Base-by-base conservation (phyloP, 2,329 filamentous ascomycete genomes). In the Fonsecaea erecta region DNA sequence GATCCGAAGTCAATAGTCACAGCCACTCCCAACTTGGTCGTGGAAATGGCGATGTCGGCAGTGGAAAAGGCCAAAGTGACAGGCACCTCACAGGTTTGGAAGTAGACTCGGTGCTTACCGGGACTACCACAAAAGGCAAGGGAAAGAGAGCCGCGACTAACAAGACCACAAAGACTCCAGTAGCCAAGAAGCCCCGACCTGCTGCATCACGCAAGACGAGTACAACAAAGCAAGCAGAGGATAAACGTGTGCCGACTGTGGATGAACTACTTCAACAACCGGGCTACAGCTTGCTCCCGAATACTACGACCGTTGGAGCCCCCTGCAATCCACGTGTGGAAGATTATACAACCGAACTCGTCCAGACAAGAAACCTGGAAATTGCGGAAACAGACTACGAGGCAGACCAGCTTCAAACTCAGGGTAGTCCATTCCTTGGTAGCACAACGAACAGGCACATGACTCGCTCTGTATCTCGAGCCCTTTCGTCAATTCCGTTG, bases 261-360 rank as follows among this genome's bases (percentile, higher is more conserved):
- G 68, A 66, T 53, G 68, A 70, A 51, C 53, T 67, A 3, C 66
- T 67, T 40, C 51, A 62, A 37, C 62, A 59, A 26, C 62, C 55
- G 37, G 62, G 37, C 21, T 37, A 35, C n/a, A 59, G 35, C 46
- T 14, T 64, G 9, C 37, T 46, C 3, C 63, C 46, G 11, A 43
- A 58, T 12, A 56, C 46, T 16, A 37, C 32, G 26, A 21, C 35
- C 48, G 43, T 5, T 21, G 24, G 54, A 2, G 7, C 32, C 18
- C 51, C 30, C 14, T 35, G 28, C 18, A 26, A 52, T 30, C 28
- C 57, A 14, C 3, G 46, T 37, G 30, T 53, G 28, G 56, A 40
- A 58, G 48, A 26, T n/a, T 56, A 32, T 11, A 26, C 11, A 28
- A 30, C 52, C 48, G 35, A 37, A n/a, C 14, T 48, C 9, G n/a